These are phyloP conservation scores for Aphanomyces euteiches DNA, from an alignment of 352 stramenopile genomes.

Conservation along the genomic window DNA sequence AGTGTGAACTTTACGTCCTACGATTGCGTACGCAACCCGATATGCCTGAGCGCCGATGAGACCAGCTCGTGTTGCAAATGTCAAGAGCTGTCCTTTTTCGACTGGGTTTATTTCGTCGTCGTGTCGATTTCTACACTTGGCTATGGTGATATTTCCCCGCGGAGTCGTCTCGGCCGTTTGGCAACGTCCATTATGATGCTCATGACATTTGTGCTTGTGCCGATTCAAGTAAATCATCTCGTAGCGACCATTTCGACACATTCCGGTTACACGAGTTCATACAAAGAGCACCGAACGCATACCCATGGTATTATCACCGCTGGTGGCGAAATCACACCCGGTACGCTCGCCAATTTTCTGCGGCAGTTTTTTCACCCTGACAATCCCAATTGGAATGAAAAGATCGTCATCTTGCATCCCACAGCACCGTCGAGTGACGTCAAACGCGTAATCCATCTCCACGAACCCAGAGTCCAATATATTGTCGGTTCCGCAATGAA, in stretches of 20 bases:
- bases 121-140: constrained; percentile 83
- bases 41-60: neutral
- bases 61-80: constrained; percentile 40
- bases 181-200: constrained; percentile 80
- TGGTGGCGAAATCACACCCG: constrained; percentile 54
- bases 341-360: constrained; percentile 67
- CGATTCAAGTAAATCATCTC: constrained; percentile 73
- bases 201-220: constrained; percentile 79
- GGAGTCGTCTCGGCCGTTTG: constrained; percentile 63
- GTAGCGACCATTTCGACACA: constrained; percentile 72
- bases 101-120: constrained; percentile 80
- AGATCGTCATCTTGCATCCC: constrained; percentile 73
- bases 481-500: constrained; percentile 77
- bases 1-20: constrained; percentile 27
- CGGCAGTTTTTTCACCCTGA: constrained; percentile 80
- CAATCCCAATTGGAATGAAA: constrained; percentile 83
- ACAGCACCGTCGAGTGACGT: constrained; percentile 55
- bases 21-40: neutral
- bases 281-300: constrained; percentile 67
- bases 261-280: constrained; percentile 72
- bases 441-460: constrained; percentile 63
- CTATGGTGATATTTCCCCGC: constrained; percentile 73
- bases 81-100: constrained; percentile 61
- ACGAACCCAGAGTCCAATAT: constrained; percentile 80
- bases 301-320: constrained; percentile 71